Conservation (phyloP, 768 basidiomycete species). For the Hericium alpestre region DNA sequence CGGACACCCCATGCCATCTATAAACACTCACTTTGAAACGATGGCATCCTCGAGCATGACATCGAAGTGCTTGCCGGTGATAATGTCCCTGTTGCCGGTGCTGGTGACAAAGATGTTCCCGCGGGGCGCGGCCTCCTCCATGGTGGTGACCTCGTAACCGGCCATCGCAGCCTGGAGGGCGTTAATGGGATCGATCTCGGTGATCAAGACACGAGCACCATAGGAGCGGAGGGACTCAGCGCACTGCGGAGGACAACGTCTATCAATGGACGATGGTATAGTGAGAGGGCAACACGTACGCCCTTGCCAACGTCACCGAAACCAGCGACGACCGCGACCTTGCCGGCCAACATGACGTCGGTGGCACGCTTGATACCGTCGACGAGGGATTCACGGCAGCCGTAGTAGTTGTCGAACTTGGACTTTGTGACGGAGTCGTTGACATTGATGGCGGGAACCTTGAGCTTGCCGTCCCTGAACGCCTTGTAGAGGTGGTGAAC, state of each 20-base stretch:
- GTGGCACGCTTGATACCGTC: constrained; percentile 99
- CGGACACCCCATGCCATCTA: background rate
- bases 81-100: constrained; percentile 98
- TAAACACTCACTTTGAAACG: constrained; percentile 74
- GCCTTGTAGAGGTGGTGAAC: constrained; percentile 99
- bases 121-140: constrained; percentile 91
- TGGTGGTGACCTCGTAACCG: constrained; percentile 96
- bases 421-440: constrained; percentile 99
- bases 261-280: background rate
- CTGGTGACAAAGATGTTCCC: constrained; percentile 94
- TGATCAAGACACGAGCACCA: constrained; percentile 84
- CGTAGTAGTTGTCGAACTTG: constrained; percentile 98
- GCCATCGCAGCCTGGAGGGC: constrained; percentile 99
- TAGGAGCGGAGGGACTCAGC: constrained; percentile 96
- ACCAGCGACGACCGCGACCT: constrained; percentile 97
- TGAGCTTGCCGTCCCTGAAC: constrained; percentile 90
- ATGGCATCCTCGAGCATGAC: constrained; percentile 98
- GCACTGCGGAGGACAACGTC: constrained; percentile 42
- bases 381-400: constrained; percentile 98
- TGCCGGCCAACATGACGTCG: constrained; percentile 99
- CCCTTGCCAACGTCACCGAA: constrained; percentile 99
- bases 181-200: constrained; percentile 99
- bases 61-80: constrained; percentile 81
- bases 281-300: constrained; percentile 29
- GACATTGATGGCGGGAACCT: constrained; percentile 98